Conservation (phyloP, 331 rosid genomes). For the Phaseolus coccineus region DNA sequence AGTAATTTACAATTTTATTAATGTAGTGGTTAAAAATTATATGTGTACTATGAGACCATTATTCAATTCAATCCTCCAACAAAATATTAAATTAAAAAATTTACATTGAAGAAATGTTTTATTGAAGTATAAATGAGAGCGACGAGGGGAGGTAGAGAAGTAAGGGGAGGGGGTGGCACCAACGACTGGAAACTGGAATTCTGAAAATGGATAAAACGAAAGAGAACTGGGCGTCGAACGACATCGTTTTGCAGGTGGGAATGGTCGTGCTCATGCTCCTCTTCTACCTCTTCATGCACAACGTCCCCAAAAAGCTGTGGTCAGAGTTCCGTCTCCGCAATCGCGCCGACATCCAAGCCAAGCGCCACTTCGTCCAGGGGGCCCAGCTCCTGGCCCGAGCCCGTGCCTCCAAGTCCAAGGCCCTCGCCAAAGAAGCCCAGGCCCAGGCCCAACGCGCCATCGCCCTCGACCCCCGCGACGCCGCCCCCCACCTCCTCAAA, state of each 20-base stretch:
- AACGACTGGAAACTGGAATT: too few relatives aligned
- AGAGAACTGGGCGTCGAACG: slow-evolving; percentile 39
- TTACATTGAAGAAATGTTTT: too few relatives aligned
- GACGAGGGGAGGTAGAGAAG: too few relatives aligned
- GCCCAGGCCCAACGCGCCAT: slow-evolving; percentile 74
- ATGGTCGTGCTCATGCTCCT: slow-evolving; percentile 53
- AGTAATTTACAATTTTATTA: too few relatives aligned
- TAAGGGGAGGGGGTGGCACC: too few relatives aligned
- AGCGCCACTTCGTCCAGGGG: slow-evolving; percentile 77
- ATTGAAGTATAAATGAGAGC: too few relatives aligned
- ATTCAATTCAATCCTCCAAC: too few relatives aligned
- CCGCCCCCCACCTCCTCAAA: slow-evolving; percentile 79
- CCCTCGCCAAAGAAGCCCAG: slow-evolving; percentile 57
- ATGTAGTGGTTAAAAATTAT: too few relatives aligned
- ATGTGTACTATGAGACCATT: too few relatives aligned
- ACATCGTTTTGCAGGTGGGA: slow-evolving; percentile 60
- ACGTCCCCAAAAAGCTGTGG: slow-evolving; percentile 61
- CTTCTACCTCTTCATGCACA: slow-evolving; percentile 68
- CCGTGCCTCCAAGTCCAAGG: slow-evolving; percentile 54
- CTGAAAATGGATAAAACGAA: not conserved
- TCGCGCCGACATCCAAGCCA: slow-evolving; percentile 58
- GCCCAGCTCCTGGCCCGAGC: slow-evolving; percentile 77
- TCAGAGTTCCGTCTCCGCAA: slow-evolving; percentile 53
- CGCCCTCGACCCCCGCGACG: slow-evolving; percentile 73
- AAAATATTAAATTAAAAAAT: too few relatives aligned